phyloP scores from a whole-genome alignment of 371 early-diverging fungal genomes.

The Mucor circinelloides region DNA sequence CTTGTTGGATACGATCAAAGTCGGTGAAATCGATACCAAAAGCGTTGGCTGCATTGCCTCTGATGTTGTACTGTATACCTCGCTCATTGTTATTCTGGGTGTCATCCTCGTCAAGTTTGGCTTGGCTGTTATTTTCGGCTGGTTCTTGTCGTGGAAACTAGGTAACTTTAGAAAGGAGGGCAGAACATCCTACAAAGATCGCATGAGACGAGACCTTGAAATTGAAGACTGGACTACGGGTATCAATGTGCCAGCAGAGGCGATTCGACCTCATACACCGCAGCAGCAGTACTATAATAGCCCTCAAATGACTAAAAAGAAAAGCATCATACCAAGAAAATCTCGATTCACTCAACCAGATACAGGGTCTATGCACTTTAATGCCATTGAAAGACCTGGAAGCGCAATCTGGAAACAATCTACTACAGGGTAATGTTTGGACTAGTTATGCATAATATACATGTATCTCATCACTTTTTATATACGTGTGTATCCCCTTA shows the following conservation, averaged over 20 bases:
- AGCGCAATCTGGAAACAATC: conserved; percentile 27
- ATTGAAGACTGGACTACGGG: conserved; percentile 63
- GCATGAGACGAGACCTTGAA: conserved; percentile 52
- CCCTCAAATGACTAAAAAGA: conserved; percentile 5
- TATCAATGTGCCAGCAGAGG: conserved; percentile 49
- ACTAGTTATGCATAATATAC: not conserved
- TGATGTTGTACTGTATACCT: conserved; percentile 59
- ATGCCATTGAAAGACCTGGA: conserved; percentile 17
- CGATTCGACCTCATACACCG: conserved; percentile 17
- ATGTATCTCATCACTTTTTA: not conserved
- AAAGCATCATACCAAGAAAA: conserved; percentile 23
- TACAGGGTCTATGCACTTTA: conserved; percentile 30
- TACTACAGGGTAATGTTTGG: conserved; percentile 10
- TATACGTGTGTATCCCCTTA: not conserved
- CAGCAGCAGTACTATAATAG: not conserved
- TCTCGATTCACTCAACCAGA: conserved; percentile 38
- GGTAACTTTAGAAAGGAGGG: conserved; percentile 43
- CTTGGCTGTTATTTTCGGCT: conserved; percentile 68
- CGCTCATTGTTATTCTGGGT: conserved; percentile 59
- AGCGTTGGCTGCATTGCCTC: conserved; percentile 74
- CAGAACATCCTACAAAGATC: conserved; percentile 38
- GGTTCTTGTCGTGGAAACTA: conserved; percentile 56
- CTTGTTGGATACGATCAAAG: conserved; percentile 66
- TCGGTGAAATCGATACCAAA: conserved; percentile 78
- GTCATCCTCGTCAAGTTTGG: conserved; percentile 68